Conservation (phyloP, 1,139 yeast species). For the Candida buenavistaensis region DNA sequence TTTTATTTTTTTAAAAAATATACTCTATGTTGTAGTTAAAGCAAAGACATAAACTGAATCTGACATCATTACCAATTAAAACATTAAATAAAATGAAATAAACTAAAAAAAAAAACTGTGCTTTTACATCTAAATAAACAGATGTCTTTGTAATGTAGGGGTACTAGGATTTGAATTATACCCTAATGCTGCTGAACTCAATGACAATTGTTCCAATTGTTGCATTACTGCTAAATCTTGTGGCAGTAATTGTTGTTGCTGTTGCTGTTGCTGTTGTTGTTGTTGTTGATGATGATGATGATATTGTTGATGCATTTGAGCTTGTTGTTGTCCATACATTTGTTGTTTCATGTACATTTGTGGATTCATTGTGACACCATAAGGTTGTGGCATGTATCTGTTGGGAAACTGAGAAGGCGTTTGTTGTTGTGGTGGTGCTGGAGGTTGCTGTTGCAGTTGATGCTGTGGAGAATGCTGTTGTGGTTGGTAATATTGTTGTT, state of each 20-base stretch:
- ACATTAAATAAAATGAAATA: too few species aligned
- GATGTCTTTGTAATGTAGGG: conserved; percentile 21
- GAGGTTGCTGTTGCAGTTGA: conserved; percentile 8
- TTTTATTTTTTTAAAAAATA: too few species aligned
- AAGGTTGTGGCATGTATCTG: conserved; percentile 4
- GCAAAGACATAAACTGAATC: too few species aligned
- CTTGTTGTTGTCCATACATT: conserved; percentile 13
- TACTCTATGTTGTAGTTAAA: too few species aligned
- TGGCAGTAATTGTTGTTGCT: conserved; percentile 18
- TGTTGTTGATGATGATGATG: conserved; percentile 13
- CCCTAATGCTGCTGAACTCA: conserved; percentile 52
- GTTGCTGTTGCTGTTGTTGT: conserved; percentile 13
- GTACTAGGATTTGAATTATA: conserved; percentile 49
- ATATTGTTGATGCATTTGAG: conserved; percentile 15
- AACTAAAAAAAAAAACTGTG: too few species aligned
- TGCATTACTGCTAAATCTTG: conserved; percentile 44
- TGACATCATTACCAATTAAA: too few species aligned
- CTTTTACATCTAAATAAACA: conserved; percentile 9
- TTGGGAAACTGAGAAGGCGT: conserved; percentile 1
- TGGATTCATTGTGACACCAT: conserved; percentile 8
- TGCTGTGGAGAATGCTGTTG: conserved; percentile 3
- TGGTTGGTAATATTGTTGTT: conserved; percentile 4
- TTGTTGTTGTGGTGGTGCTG: conserved; percentile 7
- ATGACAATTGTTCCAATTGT: conserved; percentile 49
- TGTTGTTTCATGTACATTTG: conserved; percentile 13